Evolutionary conservation across 1,139 yeast genomes (phyloP), one percentile per base, ranked within the genome.

Genomic region (Trichomonascaceae sp.): DNA sequence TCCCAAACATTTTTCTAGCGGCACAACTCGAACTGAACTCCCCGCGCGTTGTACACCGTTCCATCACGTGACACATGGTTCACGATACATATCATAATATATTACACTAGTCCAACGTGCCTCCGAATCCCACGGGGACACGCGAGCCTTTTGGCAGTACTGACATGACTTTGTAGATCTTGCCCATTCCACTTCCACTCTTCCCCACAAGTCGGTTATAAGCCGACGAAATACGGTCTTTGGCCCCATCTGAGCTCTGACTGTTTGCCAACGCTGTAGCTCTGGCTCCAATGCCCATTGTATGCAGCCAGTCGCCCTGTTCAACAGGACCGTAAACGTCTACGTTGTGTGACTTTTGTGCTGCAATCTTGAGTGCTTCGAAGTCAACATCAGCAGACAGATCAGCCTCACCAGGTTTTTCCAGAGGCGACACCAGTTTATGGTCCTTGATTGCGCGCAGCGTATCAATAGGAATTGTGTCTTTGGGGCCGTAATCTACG

Each of bases 331-430:
- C 89, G 34, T 53, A 50, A 4, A 49, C 57, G 9, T 54, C 54
- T 15, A 59, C 58, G 1, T 40, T 11, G 50, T 50, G 28, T 50
- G 43, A 18, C 42, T 47, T 43, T 17, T 39, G 31, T 2, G 65
- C 63, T 3, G 65, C 60, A 6, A 52, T 48, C 20, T 59, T 60
- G 36, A 78, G 56, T 9, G 76, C 77, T 30, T 63, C 67, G 47
- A 82, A 82, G 52, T 82, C 94, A 9, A 82, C 94, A 49, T 82
- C 93, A 1, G 79, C 76, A 0, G 93, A 80, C 30, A 82, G 63
- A 56, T 82, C 94, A 3, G 80, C 87, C 30, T 73, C 71, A 3
- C 94, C 94, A 0, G 93, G 93, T 18, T 64, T 63, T 20, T 57
- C 63, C 42, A 80, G 77, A 1, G 94, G 93, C n/a, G 77, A 72